Percentiles rank a stretch among this genome's conserved stretches.
Evolutionary conservation across 208 protist genomes (phyloP).

Genomic region (Strigomonas culicis): DNA sequence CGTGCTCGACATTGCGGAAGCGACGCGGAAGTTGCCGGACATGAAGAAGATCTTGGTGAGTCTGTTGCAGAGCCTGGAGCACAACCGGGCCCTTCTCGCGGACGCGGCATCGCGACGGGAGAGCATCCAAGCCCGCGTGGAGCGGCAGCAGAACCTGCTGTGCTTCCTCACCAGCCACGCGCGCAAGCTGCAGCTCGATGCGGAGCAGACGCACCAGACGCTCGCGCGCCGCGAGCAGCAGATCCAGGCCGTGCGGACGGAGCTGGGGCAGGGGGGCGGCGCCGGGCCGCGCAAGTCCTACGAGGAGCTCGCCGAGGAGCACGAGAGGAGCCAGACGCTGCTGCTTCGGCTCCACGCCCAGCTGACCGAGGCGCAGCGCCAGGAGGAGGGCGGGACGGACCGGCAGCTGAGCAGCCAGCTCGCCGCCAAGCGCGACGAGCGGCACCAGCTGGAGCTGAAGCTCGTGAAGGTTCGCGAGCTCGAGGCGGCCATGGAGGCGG

Average conservation of each 20-base stretch:
- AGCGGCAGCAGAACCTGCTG: background rate
- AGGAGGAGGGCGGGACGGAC: slow-evolving; percentile 39
- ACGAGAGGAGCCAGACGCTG: slow-evolving; percentile 40
- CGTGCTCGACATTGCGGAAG: background rate
- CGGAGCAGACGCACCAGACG: slow-evolving; percentile 10
- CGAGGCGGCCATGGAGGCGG: slow-evolving; percentile 27
- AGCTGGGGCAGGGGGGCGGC: background rate
- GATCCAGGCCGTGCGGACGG: background rate
- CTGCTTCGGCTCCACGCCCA: slow-evolving; percentile 51
- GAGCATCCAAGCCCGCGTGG: background rate
- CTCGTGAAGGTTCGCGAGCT: slow-evolving; percentile 39
- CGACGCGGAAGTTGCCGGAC: background rate
- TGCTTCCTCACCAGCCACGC: background rate
- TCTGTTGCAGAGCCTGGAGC: slow-evolving; percentile 19
- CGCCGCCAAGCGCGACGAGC: slow-evolving; percentile 26
- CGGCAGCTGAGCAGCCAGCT: slow-evolving; percentile 24
- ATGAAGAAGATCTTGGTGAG: slow-evolving; percentile 19
- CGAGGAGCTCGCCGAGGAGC: slow-evolving; percentile 46
- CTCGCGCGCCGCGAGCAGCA: background rate
- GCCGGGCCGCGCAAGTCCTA: slow-evolving; percentile 19
- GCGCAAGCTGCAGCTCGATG: too few relatives aligned
- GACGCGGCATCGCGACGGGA: background rate
- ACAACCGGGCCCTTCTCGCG: slow-evolving; percentile 16
- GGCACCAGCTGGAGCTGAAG: slow-evolving; percentile 38
- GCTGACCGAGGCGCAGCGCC: slow-evolving; percentile 51